Conservation (phyloP, 129 eudicot genomes). For the Chrysanthemum makinoi region DNA sequence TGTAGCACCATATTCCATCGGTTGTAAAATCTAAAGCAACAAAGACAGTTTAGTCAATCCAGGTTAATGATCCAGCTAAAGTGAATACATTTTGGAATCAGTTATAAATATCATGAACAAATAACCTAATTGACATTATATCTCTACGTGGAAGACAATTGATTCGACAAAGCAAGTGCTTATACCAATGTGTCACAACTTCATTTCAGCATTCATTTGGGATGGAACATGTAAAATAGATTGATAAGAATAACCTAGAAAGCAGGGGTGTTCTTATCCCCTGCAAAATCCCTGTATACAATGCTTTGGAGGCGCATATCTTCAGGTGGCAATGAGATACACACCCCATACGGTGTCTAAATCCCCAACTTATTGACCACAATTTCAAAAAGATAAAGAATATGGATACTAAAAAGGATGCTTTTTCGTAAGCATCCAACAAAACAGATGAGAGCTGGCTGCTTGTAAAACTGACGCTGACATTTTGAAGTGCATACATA, state of each 20-base stretch:
- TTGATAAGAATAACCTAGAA: neutral
- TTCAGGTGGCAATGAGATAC: neutral
- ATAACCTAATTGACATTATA: neutral
- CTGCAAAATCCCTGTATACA: neutral
- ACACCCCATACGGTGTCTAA: too few species aligned
- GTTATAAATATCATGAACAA: neutral
- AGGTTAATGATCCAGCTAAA: conserved; percentile 5
- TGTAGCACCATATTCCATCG: conserved; percentile 89
- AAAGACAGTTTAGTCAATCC: conserved; percentile 5
- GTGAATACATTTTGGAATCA: neutral
- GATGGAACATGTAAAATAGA: neutral
- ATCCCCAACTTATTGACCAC: conserved; percentile 1
- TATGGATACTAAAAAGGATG: neutral
- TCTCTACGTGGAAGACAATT: neutral
- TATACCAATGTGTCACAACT: neutral
- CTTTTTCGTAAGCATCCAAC: too few species aligned
- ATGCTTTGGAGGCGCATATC: neutral
- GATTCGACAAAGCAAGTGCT: neutral
- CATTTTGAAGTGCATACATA: too few species aligned
- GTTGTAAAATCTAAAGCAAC: conserved; percentile 64
- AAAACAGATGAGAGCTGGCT: too few species aligned
- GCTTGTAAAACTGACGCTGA: neutral
- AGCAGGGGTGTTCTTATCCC: neutral
- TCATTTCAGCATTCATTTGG: neutral
- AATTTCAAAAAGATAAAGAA: conserved; percentile 2